Conservation (phyloP, 1,139 yeast genomes). For the Yamadazyma buinensis region DNA sequence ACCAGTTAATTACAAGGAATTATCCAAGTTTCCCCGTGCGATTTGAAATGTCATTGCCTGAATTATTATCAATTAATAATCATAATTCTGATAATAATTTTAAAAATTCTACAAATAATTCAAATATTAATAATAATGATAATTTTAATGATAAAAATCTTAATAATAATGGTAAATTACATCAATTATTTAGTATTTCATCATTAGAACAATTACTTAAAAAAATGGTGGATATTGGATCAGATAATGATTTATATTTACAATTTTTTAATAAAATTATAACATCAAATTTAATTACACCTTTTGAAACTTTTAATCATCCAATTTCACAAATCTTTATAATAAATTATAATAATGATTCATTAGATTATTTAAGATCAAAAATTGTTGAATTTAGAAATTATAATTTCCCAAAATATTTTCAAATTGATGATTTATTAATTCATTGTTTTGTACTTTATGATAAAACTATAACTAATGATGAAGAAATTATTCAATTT, state of each 20-base stretch:
- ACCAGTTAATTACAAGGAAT: constrained; percentile 38
- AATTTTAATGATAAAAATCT: constrained; percentile 6
- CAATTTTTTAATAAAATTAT: constrained; percentile 59
- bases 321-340: constrained; percentile 79
- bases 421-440: constrained; percentile 56
- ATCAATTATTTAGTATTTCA: constrained; percentile 38
- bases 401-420: constrained; percentile 50
- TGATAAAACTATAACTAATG: constrained; percentile 19
- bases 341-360: constrained; percentile 46
- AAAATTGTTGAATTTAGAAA: constrained; percentile 43
- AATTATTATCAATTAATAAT: constrained; percentile 30
- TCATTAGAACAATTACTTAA: constrained; percentile 35
- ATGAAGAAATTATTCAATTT: constrained; percentile 26
- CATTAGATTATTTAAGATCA: constrained; percentile 43
- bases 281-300: constrained; percentile 60
- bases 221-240: constrained; percentile 11
- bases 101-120: constrained; percentile 3
- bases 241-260: constrained; percentile 41
- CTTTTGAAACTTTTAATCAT: constrained; percentile 88
- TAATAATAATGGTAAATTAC: constrained; percentile 9
- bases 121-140: constrained; percentile 8
- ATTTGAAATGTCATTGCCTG: constrained; percentile 42
- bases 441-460: constrained; percentile 43
- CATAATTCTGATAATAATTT: constrained; percentile 11
- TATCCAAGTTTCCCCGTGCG: constrained; percentile 45